Conservation (phyloP, 768 basidiomycete species). For the Pleurotus salmoneostramineus region DNA sequence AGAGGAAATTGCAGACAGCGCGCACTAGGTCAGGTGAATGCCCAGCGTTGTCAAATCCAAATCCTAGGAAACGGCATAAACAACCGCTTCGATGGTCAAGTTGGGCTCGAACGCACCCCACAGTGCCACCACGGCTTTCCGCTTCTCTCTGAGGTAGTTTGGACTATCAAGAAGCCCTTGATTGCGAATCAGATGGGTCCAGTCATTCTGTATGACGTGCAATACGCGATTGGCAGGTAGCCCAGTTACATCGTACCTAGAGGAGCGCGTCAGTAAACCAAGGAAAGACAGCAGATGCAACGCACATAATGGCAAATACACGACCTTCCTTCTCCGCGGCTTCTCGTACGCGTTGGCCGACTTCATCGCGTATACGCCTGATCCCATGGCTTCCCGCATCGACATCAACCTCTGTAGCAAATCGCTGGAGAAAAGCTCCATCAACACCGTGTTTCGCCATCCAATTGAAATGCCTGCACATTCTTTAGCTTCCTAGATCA, state of each 20-base stretch:
- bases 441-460: slow-evolving; percentile 82
- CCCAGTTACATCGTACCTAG: slow-evolving; percentile 81
- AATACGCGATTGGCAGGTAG: slow-evolving; percentile 71
- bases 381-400: slow-evolving; percentile 53
- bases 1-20: slow-evolving; percentile 52
- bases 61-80: slow-evolving; percentile 33
- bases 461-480: slow-evolving; percentile 67
- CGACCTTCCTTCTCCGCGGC: slow-evolving; percentile 79
- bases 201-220: slow-evolving; percentile 64
- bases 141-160: slow-evolving; percentile 68
- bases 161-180: slow-evolving; percentile 66
- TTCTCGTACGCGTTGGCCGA: slow-evolving; percentile 66
- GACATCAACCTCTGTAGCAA: slow-evolving; percentile 64
- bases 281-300: slow-evolving; percentile 7
- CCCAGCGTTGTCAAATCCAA: slow-evolving; percentile 59
- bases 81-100: neutral
- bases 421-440: slow-evolving; percentile 80
- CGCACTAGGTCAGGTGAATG: slow-evolving; percentile 62
- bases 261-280: slow-evolving; percentile 2
- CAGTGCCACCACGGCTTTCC: slow-evolving; percentile 65
- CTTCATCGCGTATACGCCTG: slow-evolving; percentile 63
- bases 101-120: slow-evolving; percentile 46
- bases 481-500: neutral
- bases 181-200: slow-evolving; percentile 63
- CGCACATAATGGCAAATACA: slow-evolving; percentile 83